phyloP scores from a whole-genome alignment of 805 yeast genomes.

The Millerozyma acaciae region DNA sequence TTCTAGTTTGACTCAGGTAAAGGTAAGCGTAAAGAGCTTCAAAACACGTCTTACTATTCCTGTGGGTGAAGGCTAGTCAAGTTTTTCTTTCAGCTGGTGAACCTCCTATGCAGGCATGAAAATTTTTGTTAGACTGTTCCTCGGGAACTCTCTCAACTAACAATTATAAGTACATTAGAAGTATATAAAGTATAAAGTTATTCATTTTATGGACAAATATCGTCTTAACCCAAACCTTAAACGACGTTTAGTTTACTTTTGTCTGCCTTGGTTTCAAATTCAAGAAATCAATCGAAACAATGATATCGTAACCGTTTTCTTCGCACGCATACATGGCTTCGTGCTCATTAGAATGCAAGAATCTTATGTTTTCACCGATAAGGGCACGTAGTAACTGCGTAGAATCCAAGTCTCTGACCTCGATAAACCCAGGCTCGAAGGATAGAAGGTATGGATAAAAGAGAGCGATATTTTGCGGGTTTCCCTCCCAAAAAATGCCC shows the following conservation, averaged over 20 bases:
- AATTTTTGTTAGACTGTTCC: too few relatives aligned
- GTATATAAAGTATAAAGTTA: too few relatives aligned
- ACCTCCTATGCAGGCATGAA: too few relatives aligned
- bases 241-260: too few relatives aligned
- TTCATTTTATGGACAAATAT: too few relatives aligned
- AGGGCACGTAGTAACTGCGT: constrained; percentile 85
- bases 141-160: too few relatives aligned
- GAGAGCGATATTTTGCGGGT: constrained; percentile 86
- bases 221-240: too few relatives aligned
- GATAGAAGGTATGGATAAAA: constrained; percentile 93
- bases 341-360: constrained; percentile 85
- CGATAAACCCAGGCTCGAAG: constrained; percentile 86
- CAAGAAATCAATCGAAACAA: constrained; percentile 92
- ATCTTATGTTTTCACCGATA: constrained; percentile 85
- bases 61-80: too few relatives aligned
- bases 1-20: neutral
- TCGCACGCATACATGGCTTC: constrained; percentile 92
- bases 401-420: constrained; percentile 85
- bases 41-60: too few relatives aligned
- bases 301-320: constrained; percentile 86
- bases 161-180: too few relatives aligned
- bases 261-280: constrained; percentile 43
- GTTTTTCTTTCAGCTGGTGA: too few relatives aligned
- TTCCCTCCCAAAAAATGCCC: constrained; percentile 96
- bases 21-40: too few relatives aligned